Evolutionary conservation across 2,329 filamentous ascomycete genomes (phyloP).

Genomic region (Fusarium duplospermum): DNA sequence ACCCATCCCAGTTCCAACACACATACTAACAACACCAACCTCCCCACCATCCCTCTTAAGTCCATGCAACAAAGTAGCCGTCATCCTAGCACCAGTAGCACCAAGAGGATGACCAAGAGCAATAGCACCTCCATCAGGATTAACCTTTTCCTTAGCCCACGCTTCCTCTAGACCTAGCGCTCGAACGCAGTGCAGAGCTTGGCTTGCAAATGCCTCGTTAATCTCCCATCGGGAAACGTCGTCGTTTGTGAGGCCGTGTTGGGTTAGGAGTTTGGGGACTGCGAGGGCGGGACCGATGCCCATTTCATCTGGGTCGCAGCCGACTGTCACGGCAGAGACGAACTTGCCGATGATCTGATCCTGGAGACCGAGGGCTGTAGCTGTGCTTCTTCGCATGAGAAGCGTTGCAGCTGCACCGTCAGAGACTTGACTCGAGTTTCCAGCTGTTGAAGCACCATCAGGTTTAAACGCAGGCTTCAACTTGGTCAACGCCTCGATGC

Average conservation of each 20-base stretch:
- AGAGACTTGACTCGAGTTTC: slow-evolving; percentile 86
- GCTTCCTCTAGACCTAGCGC: slow-evolving; percentile 73
- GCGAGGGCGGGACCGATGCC: slow-evolving; percentile 88
- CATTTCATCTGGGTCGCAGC: slow-evolving; percentile 93
- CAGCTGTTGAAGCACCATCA: slow-evolving; percentile 83
- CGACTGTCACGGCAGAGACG: slow-evolving; percentile 79
- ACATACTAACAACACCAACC: slow-evolving; percentile 92
- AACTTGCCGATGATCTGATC: slow-evolving; percentile 83
- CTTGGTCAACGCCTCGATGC: slow-evolving; percentile 76
- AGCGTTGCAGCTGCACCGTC: slow-evolving; percentile 88
- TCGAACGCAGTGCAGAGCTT: slow-evolving; percentile 77
- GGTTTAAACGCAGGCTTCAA: slow-evolving; percentile 88
- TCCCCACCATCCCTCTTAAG: slow-evolving; percentile 76
- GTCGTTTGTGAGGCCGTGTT: slow-evolving; percentile 71
- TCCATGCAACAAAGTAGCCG: slow-evolving; percentile 76
- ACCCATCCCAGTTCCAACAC: slow-evolving; percentile 71
- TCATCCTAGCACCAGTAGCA: slow-evolving; percentile 85
- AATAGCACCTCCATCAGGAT: slow-evolving; percentile 93
- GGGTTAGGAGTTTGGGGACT: slow-evolving; percentile 82
- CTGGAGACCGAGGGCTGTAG: slow-evolving; percentile 76
- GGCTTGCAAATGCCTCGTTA: slow-evolving; percentile 83
- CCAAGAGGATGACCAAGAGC: slow-evolving; percentile 93
- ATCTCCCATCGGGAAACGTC: slow-evolving; percentile 93
- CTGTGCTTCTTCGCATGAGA: slow-evolving; percentile 86
- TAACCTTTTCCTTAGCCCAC: slow-evolving; percentile 77